Evolutionary conservation across 208 protist species (phyloP), one percentile per base, ranked within the genome.

Genomic region (Blastocrithidia nonstop): DNA sequence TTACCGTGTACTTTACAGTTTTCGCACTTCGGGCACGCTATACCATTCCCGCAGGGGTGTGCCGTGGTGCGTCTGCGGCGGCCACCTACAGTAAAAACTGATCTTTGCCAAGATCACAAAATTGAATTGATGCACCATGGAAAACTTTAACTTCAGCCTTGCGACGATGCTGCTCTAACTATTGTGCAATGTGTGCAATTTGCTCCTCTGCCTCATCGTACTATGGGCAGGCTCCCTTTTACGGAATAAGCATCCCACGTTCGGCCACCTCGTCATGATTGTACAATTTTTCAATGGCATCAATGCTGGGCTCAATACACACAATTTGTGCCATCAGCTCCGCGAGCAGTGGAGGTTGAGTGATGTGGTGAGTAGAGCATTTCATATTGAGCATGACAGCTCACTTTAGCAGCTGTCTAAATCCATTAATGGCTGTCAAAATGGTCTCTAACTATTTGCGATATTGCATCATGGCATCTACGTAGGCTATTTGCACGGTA

Each of bases 81-180:
- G 79, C 61, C 32, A 94, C 80, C 33, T 94, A 81, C 15, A 91
- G 49, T 31, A 93, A 48, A 57, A 89, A 91, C 11, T 70, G 45
- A 39, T 94, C 87, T 45, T 90, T 87, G 1, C 87, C 87, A 21
- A 94, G 36, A 45, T 83, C 60, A 25, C 44, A 48, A 41, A 78
- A 94, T 26, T 57, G 50, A 13, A 82, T 52, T 22, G 54, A 36
- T 1, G 65, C 61, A n/a, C 66, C 69, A 20, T 26, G 23, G 39
- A 89, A 88, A n/a, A 75, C 42, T 8, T 80, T 63, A 6, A 41
- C n/a, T 27, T 68, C 59, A 3, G 71, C 19, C 19, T 65, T 43
- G 6, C 42, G 20, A 5, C 71, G 57, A 16, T 61, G 54, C 8
- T 50, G 64, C 49, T 91, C 33, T n/a, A 92, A 56, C 44, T 73